phyloP scores from a whole-genome alignment of 768 basidiomycete genomes.

The Leccinum subgranulosum region DNA sequence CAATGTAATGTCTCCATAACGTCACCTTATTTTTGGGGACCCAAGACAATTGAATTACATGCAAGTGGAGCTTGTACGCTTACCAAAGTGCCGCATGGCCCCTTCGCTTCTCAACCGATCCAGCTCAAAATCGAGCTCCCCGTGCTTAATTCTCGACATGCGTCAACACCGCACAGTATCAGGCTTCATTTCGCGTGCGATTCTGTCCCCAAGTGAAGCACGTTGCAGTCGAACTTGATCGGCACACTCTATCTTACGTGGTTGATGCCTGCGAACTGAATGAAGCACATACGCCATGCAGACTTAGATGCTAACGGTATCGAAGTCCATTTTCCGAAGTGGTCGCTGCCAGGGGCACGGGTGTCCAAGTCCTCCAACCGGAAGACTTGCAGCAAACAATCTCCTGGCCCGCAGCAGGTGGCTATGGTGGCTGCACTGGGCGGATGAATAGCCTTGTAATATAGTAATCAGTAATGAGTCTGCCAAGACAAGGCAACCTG shows the following conservation, averaged over 20 bases:
- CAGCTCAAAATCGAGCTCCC: not conserved
- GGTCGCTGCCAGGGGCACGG: not conserved
- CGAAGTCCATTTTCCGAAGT: not conserved
- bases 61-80: not conserved
- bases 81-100: not conserved
- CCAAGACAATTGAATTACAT: not conserved
- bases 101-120: not conserved
- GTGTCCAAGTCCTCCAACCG: not conserved
- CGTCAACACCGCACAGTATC: not conserved
- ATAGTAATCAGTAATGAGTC: not conserved
- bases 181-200: slow-evolving; percentile 3
- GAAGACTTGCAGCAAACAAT: not conserved
- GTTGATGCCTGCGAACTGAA: not conserved
- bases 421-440: not conserved
- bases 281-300: not conserved
- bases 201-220: not conserved
- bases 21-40: not conserved
- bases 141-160: not conserved
- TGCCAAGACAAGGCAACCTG: not conserved
- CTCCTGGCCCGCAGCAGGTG: not conserved
- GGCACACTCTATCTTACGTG: not conserved
- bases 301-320: not conserved
- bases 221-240: not conserved
- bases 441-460: not conserved
- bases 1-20: not conserved